These are phyloP conservation scores for Leccinellum rugosiceps DNA, from an alignment of 768 basidiomycete species.

Conservation along the genomic window DNA sequence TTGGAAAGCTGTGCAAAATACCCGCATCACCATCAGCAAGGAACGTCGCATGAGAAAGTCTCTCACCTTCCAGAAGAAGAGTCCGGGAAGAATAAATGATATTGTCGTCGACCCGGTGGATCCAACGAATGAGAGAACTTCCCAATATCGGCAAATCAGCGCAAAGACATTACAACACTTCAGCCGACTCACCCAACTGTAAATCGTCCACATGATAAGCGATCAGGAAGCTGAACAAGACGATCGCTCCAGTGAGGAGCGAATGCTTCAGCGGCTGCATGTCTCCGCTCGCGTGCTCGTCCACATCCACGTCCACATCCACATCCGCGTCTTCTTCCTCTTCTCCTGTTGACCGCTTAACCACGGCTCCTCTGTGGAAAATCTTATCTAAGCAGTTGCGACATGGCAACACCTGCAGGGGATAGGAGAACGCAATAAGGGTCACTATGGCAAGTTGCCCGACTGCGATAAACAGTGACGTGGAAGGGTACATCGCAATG, in stretches of 20 bases:
- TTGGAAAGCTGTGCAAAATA: slow-evolving; percentile 55
- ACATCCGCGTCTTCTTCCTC: slow-evolving; percentile 48
- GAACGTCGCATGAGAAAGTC: slow-evolving; percentile 13
- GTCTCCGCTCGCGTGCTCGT: slow-evolving; percentile 54
- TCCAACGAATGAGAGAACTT: slow-evolving; percentile 94
- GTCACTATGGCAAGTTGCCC: slow-evolving; percentile 92
- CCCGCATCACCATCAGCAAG: slow-evolving; percentile 6
- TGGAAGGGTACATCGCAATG: slow-evolving; percentile 91
- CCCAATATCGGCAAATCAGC: slow-evolving; percentile 14
- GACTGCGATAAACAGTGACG: slow-evolving; percentile 87
- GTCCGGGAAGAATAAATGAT: slow-evolving; percentile 91
- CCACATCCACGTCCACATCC: slow-evolving; percentile 51
- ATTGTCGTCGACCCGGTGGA: slow-evolving; percentile 96
- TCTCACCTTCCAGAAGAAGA: slow-evolving; percentile 89
- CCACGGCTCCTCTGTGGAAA: slow-evolving; percentile 47
- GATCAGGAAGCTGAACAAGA: slow-evolving; percentile 62
- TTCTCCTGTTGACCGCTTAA: slow-evolving; percentile 40
- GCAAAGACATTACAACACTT: neutral
- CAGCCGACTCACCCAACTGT: slow-evolving; percentile 56
- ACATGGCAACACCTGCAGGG: slow-evolving; percentile 92
- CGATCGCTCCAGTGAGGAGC: slow-evolving; percentile 63
- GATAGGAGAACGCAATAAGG: slow-evolving; percentile 90
- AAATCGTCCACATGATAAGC: slow-evolving; percentile 80
- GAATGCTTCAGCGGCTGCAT: slow-evolving; percentile 69
- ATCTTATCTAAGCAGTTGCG: slow-evolving; percentile 90